These are phyloP conservation scores for Chiua virens DNA, from an alignment of 768 basidiomycete species.

Conservation along the genomic window DNA sequence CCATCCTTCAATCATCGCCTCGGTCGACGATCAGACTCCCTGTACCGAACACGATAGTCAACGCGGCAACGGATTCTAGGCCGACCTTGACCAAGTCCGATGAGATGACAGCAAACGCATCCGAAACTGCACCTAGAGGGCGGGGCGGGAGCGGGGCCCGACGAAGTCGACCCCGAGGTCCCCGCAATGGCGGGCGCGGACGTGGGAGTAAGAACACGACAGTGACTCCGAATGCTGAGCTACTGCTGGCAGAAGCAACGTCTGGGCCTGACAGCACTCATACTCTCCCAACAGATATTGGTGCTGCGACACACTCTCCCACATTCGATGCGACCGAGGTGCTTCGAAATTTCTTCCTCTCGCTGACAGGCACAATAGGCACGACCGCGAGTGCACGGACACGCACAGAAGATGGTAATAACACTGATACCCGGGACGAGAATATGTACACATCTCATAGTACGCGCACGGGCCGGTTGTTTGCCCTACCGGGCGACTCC, in stretches of 20 bases:
- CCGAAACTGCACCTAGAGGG: not conserved
- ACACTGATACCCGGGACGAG: not conserved
- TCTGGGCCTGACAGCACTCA: not conserved
- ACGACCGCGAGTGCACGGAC: not conserved
- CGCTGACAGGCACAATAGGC: not conserved
- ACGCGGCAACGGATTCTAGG: not conserved
- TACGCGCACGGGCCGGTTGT: not conserved
- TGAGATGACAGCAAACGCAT: not conserved
- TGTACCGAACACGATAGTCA: not conserved
- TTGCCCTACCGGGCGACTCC: not conserved
- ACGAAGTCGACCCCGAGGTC: not conserved
- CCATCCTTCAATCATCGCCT: not conserved
- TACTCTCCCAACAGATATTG: no score
- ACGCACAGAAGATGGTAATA: not conserved
- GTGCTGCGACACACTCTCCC: no score
- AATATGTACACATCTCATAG: not conserved
- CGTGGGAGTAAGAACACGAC: not conserved
- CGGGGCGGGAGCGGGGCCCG: not conserved
- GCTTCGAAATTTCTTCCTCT: no score
- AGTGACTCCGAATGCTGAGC: not conserved
- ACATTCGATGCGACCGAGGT: not conserved
- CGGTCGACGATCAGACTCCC: conserved; percentile 6
- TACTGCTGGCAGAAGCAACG: not conserved
- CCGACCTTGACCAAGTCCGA: not conserved
- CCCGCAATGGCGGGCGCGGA: not conserved